A percentile compares a stretch with the other conserved stretches of the same genome.
Conservation (phyloP, 768 basidiomycete species). For the Pulveroboletus sp. region DNA sequence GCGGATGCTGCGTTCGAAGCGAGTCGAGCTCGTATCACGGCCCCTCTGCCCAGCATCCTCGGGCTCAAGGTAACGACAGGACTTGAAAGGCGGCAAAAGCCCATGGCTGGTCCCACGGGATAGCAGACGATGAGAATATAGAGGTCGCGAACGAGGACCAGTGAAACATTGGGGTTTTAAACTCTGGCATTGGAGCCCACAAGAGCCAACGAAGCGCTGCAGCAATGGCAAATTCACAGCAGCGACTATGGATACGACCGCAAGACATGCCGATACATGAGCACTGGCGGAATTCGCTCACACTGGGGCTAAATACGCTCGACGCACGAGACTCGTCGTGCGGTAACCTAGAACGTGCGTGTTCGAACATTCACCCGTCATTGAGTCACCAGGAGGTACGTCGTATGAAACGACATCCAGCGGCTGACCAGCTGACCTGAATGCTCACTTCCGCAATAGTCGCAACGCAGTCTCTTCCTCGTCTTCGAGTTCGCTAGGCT, state of each 20-base stretch:
- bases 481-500: constrained; percentile 39
- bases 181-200: not conserved
- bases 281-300: constrained; percentile 14
- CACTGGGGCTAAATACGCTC: constrained; percentile 2
- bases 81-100: constrained; percentile 9
- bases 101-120: constrained; percentile 12
- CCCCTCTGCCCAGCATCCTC: not conserved
- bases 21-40: constrained; percentile 12
- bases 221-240: constrained; percentile 16
- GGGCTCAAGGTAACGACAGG: not conserved
- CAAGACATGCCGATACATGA: not conserved
- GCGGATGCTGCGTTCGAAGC: constrained; percentile 17
- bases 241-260: not conserved
- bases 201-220: constrained; percentile 5
- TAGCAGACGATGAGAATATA: not conserved
- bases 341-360: not conserved
- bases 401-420: constrained; percentile 2
- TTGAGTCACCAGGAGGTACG: not conserved
- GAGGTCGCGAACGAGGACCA: not conserved
- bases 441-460: constrained; percentile 40
- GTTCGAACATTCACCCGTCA: not conserved
- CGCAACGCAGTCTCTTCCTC: constrained; percentile 64
- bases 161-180: not conserved
- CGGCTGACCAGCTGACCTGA: not conserved
- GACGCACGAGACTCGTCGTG: not conserved